Base-by-base conservation (phyloP, 345 rosid genomes). In the Draba incana region DNA sequence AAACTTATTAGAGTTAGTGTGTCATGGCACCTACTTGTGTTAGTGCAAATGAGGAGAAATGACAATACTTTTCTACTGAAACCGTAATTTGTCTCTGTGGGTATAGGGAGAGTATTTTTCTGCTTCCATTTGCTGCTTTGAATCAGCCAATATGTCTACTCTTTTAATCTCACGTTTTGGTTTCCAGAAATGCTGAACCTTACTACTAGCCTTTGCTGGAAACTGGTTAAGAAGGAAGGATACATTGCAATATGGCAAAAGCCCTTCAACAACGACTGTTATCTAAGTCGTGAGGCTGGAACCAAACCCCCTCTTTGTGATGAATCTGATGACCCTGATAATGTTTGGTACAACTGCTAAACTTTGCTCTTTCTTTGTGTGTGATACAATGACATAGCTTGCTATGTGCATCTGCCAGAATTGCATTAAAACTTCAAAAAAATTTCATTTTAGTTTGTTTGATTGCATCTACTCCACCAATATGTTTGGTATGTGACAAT, bases 171-270 rank as follows among this genome's bases (percentile, higher is more conserved):
- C 39, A 39, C 12, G 33, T 42, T 55, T 55, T 77, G 28, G 48
- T 60, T 60, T 83, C 62, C 89, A 94, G 99, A 89, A 84, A 94
- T 94, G 99, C 81, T 94, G 73, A 79, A 89, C 67, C 92, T 94
- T 72, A 92, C 98, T 23, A 81, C 77, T 69, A 86, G 84, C 45
- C 96, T 94, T 70, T 94, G 99, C 84, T 94, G 99, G 99, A 82
- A 81, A 62, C 92, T 94, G 62, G 82, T 94, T 38, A 92, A 89
- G 82, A 94, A 83, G 82, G 99, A 87, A 78, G 97, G 99, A 57
- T 92, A 94, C 50, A 74, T 94, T 79, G 97, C 99, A 56, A 77
- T 92, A 66, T 92, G 99, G 99, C 81, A 81, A 80, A 92, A 94
- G 69, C 98, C 99, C 51, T 55, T 67, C 33, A 82, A 89, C 74